These are phyloP conservation scores for Rasamsonia emersonii DNA, from an alignment of 2,329 filamentous ascomycete species.

Conservation along the genomic window DNA sequence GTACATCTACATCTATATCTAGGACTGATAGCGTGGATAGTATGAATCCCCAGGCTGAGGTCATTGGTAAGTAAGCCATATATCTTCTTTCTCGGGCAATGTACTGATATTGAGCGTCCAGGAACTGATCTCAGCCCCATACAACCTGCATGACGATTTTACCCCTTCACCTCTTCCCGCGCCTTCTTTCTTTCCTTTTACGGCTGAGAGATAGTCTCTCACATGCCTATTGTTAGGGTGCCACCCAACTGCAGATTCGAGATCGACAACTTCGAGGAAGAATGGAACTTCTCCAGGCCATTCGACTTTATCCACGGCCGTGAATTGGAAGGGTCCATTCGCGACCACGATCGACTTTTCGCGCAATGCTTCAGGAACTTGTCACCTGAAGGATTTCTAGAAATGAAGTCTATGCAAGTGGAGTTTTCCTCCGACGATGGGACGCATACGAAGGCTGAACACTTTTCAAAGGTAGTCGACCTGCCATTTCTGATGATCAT, in stretches of 20 bases:
- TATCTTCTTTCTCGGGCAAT: background rate
- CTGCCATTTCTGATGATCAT: too few relatives aligned
- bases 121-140: background rate
- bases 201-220: too few relatives aligned
- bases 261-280: slow-evolving; percentile 1
- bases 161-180: background rate
- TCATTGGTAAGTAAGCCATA: background rate
- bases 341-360: background rate
- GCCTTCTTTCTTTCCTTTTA: background rate
- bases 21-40: background rate
- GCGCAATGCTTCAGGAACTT: background rate
- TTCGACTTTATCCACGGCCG: too few relatives aligned
- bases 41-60: background rate
- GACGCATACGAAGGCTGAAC: background rate
- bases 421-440: background rate
- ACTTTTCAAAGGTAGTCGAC: background rate
- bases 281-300: background rate
- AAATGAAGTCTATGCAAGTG: background rate
- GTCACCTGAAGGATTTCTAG: background rate
- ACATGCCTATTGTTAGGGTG: background rate
- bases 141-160: background rate
- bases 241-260: slow-evolving; percentile 1
- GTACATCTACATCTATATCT: background rate
- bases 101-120: background rate
- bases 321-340: background rate